A percentile compares a stretch with the other conserved stretches of the same genome.
Conservation (phyloP, 371 early-diverging fungal species). For the Rhizopus stolonifer region DNA sequence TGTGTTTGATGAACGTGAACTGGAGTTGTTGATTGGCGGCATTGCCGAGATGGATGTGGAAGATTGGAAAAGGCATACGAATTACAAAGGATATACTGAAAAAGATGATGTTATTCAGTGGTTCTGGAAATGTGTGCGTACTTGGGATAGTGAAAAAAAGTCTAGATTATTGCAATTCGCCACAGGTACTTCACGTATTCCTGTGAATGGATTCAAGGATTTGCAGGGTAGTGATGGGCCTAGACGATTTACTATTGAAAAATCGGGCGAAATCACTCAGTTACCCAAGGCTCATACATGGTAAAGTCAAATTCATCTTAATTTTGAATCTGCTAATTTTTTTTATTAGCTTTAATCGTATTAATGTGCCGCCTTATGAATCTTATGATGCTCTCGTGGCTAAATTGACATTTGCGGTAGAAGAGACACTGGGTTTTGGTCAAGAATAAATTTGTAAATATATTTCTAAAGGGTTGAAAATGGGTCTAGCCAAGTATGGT, state of each 20-base stretch:
- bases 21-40: constrained; percentile 98
- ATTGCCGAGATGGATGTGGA: constrained; percentile 98
- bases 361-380: constrained; percentile 94
- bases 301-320: constrained; percentile 39
- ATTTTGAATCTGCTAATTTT: background rate
- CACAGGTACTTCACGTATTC: constrained; percentile 97
- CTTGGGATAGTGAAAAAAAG: constrained; percentile 92
- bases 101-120: constrained; percentile 94
- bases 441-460: constrained; percentile 56
- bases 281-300: constrained; percentile 96
- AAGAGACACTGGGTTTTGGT: constrained; percentile 87
- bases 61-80: constrained; percentile 99
- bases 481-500: too few relatives aligned
- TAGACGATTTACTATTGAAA: constrained; percentile 95
- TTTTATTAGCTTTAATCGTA: constrained; percentile 82
- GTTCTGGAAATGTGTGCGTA: constrained; percentile 96
- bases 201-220: constrained; percentile 98
- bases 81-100: constrained; percentile 95
- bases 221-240: constrained; percentile 97
- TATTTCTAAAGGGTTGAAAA: too few relatives aligned
- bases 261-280: constrained; percentile 80
- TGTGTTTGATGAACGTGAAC: constrained; percentile 97
- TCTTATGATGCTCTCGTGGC: constrained; percentile 66
- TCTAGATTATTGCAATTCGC: constrained; percentile 96
- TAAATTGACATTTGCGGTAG: constrained; percentile 90